Conservation (phyloP, 2,329 filamentous ascomycete genomes). For the Fusarium sp. region DNA sequence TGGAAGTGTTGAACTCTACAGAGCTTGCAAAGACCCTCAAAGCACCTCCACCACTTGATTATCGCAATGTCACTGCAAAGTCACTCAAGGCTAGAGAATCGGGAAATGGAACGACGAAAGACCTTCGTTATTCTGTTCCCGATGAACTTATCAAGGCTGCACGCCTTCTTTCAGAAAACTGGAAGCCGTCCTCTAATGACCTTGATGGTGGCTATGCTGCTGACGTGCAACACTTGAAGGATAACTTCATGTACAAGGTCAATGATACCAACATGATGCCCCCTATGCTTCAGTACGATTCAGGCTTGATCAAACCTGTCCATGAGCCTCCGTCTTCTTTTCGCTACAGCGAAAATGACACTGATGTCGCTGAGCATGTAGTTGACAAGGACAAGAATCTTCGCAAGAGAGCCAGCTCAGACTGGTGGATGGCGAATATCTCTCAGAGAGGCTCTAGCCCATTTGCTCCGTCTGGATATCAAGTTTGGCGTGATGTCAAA, state of each 20-base stretch:
- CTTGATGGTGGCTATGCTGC: background rate
- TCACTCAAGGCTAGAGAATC: background rate
- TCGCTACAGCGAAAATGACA: background rate
- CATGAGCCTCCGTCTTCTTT: background rate
- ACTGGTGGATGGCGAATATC: constrained; percentile 2
- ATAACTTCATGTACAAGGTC: background rate
- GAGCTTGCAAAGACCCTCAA: background rate
- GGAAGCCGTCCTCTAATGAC: background rate
- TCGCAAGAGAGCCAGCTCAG: background rate
- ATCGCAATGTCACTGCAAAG: background rate
- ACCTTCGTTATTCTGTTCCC: background rate
- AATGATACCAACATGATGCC: constrained; percentile 6
- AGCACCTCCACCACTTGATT: background rate
- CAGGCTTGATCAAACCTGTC: background rate
- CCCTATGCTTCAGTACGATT: background rate
- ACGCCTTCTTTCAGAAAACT: constrained; percentile 4
- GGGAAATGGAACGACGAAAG: background rate
- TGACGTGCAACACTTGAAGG: constrained; percentile 1
- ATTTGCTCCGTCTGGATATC: background rate
- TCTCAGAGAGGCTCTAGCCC: background rate
- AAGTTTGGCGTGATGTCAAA: constrained; percentile 55
- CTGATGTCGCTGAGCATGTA: background rate
- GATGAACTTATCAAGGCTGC: constrained; percentile 1
- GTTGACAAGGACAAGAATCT: background rate
- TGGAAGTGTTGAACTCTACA: constrained; percentile 4